Evolutionary conservation across 1,139 yeast genomes (phyloP).

Genomic region (Debaryomyces sp.): DNA sequence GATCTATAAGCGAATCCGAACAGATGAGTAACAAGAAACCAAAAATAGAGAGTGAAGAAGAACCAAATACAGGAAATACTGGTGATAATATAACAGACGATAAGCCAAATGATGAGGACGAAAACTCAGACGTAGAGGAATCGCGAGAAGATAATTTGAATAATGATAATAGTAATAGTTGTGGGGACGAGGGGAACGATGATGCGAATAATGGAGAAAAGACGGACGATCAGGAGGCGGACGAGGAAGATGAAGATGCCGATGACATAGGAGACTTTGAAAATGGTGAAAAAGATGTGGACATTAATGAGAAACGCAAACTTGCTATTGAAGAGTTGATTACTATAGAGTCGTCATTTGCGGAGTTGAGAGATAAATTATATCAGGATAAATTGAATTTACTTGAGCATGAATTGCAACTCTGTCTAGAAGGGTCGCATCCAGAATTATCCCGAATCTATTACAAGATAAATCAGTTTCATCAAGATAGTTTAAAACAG

Average conservation of each 20-base stretch:
- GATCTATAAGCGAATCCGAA: constrained; percentile 3
- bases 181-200: constrained; percentile 12
- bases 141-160: constrained; percentile 13
- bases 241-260: constrained; percentile 18
- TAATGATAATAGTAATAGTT: constrained; percentile 14
- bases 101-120: constrained; percentile 4
- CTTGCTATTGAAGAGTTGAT: constrained; percentile 72
- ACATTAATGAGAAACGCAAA: constrained; percentile 53
- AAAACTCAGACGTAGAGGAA: constrained; percentile 10
- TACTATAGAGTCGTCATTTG: constrained; percentile 82
- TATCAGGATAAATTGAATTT: constrained; percentile 75
- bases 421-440: constrained; percentile 89
- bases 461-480: constrained; percentile 68
- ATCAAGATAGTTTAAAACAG: constrained; percentile 67
- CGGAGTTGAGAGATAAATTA: constrained; percentile 75
- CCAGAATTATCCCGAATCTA: constrained; percentile 76
- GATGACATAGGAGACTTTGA: constrained; percentile 30
- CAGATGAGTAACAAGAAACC: constrained; percentile 14
- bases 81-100: constrained; percentile 8
- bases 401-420: constrained; percentile 78
- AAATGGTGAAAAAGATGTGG: constrained; percentile 37
- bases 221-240: constrained; percentile 21
- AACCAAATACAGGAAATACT: constrained; percentile 15
- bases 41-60: constrained; percentile 12
- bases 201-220: constrained; percentile 18